These are phyloP conservation scores for Coprinopsis sp. DNA, from an alignment of 768 basidiomycete genomes.

Conservation along the genomic window DNA sequence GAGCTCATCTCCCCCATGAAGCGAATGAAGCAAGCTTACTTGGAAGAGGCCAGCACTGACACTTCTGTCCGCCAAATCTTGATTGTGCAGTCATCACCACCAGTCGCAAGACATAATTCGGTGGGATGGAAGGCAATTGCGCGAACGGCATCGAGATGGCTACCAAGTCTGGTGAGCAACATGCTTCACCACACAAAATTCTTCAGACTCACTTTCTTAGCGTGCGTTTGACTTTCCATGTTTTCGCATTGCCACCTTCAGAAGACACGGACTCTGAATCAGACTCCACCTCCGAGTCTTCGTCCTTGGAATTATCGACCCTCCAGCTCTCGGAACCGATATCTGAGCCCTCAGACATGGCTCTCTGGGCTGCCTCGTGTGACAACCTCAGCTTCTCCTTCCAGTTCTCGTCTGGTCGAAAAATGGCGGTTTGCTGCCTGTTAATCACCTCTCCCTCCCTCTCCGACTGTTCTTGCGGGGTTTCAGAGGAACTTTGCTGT, in stretches of 20 bases:
- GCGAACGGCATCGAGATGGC: conserved; percentile 91
- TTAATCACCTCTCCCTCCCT: conserved; percentile 46
- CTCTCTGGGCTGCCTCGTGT: conserved; percentile 56
- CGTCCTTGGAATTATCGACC: conserved; percentile 57
- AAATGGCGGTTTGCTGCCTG: conserved; percentile 72
- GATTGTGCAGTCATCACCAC: conserved; percentile 91
- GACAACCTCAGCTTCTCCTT: conserved; percentile 68
- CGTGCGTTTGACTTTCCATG: conserved; percentile 84
- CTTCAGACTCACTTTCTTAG: conserved; percentile 73
- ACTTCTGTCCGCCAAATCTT: conserved; percentile 95
- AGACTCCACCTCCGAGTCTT: conserved; percentile 62
- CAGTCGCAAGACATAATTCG: conserved; percentile 84
- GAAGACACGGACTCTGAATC: conserved; percentile 60
- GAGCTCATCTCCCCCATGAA: conserved; percentile 9
- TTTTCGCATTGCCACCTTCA: conserved; percentile 64
- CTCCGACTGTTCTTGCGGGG: conserved; percentile 35
- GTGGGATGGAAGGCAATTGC: conserved; percentile 86
- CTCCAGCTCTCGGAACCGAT: background rate
- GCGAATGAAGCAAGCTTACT: conserved; percentile 48
- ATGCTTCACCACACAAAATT: conserved; percentile 13
- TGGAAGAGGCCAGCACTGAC: conserved; percentile 64
- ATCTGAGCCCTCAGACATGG: background rate
- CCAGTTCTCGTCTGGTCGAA: conserved; percentile 87
- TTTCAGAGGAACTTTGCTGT: conserved; percentile 32
- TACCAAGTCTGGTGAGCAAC: conserved; percentile 27